A percentile compares a stretch with the other conserved stretches of the same genome.
Evolutionary conservation across 2,329 filamentous ascomycete species (phyloP).

Genomic region (Chrysoporthe puriensis): DNA sequence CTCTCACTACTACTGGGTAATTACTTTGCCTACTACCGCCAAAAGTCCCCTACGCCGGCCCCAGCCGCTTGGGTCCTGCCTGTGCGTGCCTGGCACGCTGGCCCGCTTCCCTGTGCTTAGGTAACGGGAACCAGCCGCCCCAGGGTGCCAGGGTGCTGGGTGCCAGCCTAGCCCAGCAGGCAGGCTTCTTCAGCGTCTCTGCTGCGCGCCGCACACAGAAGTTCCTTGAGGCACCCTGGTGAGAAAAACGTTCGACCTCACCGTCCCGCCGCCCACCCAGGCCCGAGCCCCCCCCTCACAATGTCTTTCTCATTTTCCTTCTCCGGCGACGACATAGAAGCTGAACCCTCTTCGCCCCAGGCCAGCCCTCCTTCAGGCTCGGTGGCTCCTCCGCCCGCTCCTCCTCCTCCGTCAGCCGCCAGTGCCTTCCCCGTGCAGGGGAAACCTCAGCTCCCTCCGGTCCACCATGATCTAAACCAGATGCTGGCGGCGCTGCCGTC

Average conservation of each 20-base stretch:
- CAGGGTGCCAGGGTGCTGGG: no score
- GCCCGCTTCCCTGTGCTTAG: background rate
- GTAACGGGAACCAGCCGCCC: background rate
- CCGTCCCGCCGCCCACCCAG: conserved; percentile 1
- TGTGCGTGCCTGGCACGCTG: background rate
- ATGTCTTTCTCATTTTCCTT: conserved; percentile 65
- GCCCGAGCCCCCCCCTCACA: background rate
- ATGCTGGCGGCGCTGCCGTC: conserved; percentile 68
- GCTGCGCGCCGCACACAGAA: background rate
- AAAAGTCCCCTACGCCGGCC: background rate
- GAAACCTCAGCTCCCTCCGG: conserved; percentile 61
- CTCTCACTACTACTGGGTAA: background rate
- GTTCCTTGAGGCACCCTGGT: background rate
- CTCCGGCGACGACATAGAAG: conserved; percentile 67
- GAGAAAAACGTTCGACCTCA: background rate
- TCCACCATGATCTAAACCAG: conserved; percentile 52
- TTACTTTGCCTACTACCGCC: background rate
- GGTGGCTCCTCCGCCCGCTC: conserved; percentile 32
- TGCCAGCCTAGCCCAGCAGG: no score
- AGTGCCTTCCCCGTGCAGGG: conserved; percentile 65
- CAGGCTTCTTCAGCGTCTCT: background rate
- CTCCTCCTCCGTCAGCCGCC: conserved; percentile 35
- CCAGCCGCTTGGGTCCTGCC: background rate
- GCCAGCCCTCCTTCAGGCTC: conserved; percentile 1
- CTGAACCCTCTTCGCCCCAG: conserved; percentile 37